phyloP scores from a whole-genome alignment of 108 stramenopile species.

The Skeletonema tropicum region DNA sequence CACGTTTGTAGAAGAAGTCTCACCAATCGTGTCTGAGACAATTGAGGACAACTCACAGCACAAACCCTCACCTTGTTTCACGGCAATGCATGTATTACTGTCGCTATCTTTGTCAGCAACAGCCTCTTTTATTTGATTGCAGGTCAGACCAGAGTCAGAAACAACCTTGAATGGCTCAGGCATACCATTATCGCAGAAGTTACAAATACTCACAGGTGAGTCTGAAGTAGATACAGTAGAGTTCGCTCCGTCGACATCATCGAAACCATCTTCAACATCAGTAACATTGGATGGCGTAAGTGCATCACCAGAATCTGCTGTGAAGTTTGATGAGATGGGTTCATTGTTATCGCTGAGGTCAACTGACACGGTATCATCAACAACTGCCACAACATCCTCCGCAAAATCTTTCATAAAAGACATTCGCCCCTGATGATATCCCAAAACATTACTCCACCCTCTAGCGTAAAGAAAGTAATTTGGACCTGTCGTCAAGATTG shows the following conservation, averaged over 20 bases:
- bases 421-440: slow-evolving; percentile 47
- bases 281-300: slow-evolving; percentile 1
- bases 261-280: neutral
- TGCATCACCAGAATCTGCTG: neutral
- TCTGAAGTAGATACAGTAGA: neutral
- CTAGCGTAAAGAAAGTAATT: slow-evolving; percentile 56
- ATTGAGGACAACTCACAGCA: neutral
- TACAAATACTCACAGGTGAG: neutral
- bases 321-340: neutral
- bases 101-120: neutral
- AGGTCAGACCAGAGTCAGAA: neutral
- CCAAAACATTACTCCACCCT: slow-evolving; percentile 34
- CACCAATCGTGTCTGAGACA: neutral
- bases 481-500: slow-evolving; percentile 10
- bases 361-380: too few relatives aligned
- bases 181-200: neutral
- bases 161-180: neutral
- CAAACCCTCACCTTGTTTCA: neutral
- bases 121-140: neutral
- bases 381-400: too few relatives aligned
- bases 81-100: neutral
- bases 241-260: neutral
- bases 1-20: neutral
- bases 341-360: neutral
- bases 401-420: slow-evolving; percentile 20